Base-by-base conservation (phyloP, 345 rosid genomes). In the Eucalyptus coolabah region DNA sequence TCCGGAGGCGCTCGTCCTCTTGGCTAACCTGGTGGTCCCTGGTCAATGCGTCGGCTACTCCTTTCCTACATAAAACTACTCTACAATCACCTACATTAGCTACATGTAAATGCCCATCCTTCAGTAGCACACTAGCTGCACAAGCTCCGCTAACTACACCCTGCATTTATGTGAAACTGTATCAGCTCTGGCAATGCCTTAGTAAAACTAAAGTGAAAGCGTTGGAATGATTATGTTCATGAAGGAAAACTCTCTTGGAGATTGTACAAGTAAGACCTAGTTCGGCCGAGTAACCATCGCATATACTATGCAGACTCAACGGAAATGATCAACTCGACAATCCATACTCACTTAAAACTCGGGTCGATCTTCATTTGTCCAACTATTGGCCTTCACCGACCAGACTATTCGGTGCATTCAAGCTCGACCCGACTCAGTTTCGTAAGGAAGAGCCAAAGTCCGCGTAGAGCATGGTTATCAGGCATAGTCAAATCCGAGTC, bases 61-160 rank as follows among this genome's bases (percentile, higher is more conserved):
- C 96, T 7, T 91, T 91, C 83, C 92, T 91, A 69, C 96, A 91
- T 87, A 94, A 40, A 50, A 94, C 93, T 54, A 92, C 94, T 83
- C 91, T 91, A 87, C 96, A 94, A 87, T 94, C 96, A 16, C 96
- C 96, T 9, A 88, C 92, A 47, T 93, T 94, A 32, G 95, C 95
- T 30, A 88, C 94, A 59, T 91, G 93, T 50, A 94, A 72, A 42
- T 91, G 89, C 49, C 94, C 94, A 51, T 91, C 88, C 89, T 89
- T 92, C 89, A 94, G n/a, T 2, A 94, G 50, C 23, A 90, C 94
- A 86, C 92, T 92, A 7, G 94, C 93, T 21, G 92, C 88, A 88
- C 96, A 93, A 50, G 96, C 95, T 91, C 96, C 96, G 63, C 96
- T 90, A 67, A 88, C 87, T 28, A 90, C 89, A 44, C 93, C 94